Evolutionary conservation across 495 filamentous ascomycete species (phyloP).

Genomic region (Xylaria palmicola): DNA sequence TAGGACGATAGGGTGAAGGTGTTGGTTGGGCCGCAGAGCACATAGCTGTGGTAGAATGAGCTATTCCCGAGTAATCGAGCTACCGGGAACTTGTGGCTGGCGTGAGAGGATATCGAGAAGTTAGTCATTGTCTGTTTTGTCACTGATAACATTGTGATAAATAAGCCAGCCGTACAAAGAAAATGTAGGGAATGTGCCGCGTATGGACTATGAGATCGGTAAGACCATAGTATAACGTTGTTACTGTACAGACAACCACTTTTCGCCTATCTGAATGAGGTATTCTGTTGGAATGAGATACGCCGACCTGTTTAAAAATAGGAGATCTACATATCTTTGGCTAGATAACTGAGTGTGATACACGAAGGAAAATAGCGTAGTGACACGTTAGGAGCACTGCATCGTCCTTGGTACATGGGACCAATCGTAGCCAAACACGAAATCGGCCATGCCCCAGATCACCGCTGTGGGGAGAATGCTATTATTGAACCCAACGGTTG

Average conservation of each 20-base stretch:
- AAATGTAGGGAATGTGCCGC: no score
- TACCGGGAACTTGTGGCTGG: not conserved
- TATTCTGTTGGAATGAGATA: no score
- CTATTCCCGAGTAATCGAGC: not conserved
- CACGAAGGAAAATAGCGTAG: not conserved
- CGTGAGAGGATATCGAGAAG: not conserved
- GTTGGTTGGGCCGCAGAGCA: not conserved
- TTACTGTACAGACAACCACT: no score
- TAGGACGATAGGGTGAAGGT: not conserved
- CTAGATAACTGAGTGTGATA: not conserved
- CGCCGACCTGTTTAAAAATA: no score
- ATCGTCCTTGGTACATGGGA: not conserved
- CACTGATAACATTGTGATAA: not conserved
- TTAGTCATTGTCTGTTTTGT: not conserved
- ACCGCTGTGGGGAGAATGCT: not conserved
- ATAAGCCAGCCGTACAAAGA: no score
- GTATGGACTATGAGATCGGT: no score
- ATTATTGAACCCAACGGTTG: not conserved
- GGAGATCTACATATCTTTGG: no score
- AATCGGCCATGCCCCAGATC: not conserved
- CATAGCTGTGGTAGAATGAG: not conserved
- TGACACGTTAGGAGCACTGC: no score
- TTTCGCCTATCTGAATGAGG: no score
- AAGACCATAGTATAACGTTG: no score
- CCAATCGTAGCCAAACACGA: not conserved